Conservation (phyloP, 495 filamentous ascomycete species). For the Trichoderma virens region DNA sequence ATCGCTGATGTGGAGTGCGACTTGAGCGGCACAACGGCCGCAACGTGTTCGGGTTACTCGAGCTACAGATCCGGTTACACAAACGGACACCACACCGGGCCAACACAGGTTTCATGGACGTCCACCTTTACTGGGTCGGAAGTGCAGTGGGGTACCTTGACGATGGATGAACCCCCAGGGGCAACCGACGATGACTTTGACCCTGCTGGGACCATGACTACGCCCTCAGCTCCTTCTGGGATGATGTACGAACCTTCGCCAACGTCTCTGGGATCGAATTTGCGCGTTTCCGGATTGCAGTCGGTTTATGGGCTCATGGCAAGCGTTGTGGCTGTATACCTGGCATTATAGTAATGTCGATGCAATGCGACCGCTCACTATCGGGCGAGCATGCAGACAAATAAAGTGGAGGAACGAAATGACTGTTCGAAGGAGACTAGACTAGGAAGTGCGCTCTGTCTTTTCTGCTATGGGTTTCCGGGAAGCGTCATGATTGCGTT, state of each 20-base stretch:
- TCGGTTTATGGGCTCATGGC: conserved; percentile 12
- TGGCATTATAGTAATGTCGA: neutral
- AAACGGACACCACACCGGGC: conserved; percentile 24
- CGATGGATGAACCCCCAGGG: conserved; percentile 23
- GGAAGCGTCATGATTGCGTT: neutral
- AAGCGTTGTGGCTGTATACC: neutral
- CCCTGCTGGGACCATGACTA: conserved; percentile 16
- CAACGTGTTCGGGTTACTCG: conserved; percentile 30
- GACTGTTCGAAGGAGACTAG: neutral
- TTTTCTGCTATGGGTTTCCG: neutral
- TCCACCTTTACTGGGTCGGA: conserved; percentile 23
- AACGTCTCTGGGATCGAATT: neutral
- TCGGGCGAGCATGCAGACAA: neutral
- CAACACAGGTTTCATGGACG: conserved; percentile 26
- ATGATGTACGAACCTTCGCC: conserved; percentile 10
- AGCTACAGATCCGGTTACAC: conserved; percentile 15
- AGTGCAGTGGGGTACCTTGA: conserved; percentile 30
- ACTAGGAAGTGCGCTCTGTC: neutral
- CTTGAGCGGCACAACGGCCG: conserved; percentile 25
- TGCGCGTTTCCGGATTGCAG: conserved; percentile 13
- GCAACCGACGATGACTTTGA: conserved; percentile 16
- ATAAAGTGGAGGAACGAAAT: neutral
- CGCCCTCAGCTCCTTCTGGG: conserved; percentile 12
- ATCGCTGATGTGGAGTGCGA: conserved; percentile 26
- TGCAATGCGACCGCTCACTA: neutral